Evolutionary conservation across 306 rosid species (phyloP).

Genomic region (Trichosanthes truncata): DNA sequence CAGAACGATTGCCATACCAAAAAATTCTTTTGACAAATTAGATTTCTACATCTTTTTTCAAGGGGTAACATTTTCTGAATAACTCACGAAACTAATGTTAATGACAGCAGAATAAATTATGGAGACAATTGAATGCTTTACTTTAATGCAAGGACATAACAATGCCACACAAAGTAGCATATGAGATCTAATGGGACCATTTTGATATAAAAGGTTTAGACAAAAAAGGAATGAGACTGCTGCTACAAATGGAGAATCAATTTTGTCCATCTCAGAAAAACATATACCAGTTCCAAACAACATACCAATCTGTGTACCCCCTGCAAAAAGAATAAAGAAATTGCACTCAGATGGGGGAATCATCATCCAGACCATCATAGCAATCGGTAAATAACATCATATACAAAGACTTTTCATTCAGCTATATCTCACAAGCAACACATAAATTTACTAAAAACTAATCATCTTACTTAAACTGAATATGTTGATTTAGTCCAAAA

Average conservation of each 20-base stretch:
- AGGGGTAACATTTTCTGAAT: constrained; percentile 20
- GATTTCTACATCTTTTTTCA: constrained; percentile 40
- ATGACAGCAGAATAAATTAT: constrained; percentile 23
- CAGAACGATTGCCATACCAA: constrained; percentile 28
- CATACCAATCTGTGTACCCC: constrained; percentile 45
- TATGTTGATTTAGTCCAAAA: background rate
- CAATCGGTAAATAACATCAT: constrained; percentile 11
- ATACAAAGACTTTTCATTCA: background rate
- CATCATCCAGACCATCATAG: constrained; percentile 1
- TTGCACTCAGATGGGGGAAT: constrained; percentile 26
- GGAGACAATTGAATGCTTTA: constrained; percentile 24
- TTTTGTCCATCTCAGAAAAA: constrained; percentile 46
- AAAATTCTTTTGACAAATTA: constrained; percentile 35
- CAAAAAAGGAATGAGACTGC: constrained; percentile 35
- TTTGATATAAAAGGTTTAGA: constrained; percentile 29
- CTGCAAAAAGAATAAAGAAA: constrained; percentile 65
- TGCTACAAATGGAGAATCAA: constrained; percentile 50
- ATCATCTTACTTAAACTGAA: background rate
- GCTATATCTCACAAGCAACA: background rate
- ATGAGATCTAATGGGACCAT: constrained; percentile 16
- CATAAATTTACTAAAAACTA: background rate
- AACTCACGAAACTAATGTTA: constrained; percentile 13
- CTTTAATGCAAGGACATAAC: constrained; percentile 38
- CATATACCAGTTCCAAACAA: constrained; percentile 49
- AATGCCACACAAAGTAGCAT: constrained; percentile 20